A percentile compares a stretch with the other conserved stretches of the same genome.
Evolutionary conservation across 163 green algal species (phyloP).

Genomic region (Scenedesmus sp.): DNA sequence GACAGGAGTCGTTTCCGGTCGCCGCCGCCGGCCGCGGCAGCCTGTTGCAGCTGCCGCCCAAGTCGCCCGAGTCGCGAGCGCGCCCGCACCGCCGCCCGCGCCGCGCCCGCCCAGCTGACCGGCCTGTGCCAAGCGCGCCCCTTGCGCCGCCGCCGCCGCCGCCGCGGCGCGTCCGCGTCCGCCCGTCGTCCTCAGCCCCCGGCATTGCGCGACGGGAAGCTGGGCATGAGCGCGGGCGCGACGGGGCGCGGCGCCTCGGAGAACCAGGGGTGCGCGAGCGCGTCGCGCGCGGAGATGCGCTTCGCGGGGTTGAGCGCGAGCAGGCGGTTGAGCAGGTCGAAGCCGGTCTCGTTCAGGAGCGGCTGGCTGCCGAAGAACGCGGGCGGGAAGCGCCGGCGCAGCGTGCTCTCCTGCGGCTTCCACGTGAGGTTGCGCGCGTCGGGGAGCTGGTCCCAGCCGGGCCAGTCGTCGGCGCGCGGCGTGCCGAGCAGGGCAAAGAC

Average conservation of each 20-base stretch:
- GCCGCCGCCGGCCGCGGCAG: too few relatives aligned
- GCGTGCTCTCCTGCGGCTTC: conserved; percentile 23
- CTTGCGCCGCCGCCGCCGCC: too few relatives aligned
- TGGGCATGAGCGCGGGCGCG: conserved; percentile 31
- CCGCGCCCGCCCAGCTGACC: too few relatives aligned
- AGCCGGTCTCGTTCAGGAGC: conserved; percentile 41
- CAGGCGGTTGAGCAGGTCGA: conserved; percentile 43
- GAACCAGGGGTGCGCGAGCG: conserved; percentile 55
- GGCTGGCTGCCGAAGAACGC: conserved; percentile 10
- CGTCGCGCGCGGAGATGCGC: conserved; percentile 60
- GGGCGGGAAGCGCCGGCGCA: conserved; percentile 40
- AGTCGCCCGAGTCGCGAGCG: too few relatives aligned
- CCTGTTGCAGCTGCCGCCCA: too few relatives aligned
- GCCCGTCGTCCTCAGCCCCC: too few relatives aligned
- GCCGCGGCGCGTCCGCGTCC: too few relatives aligned
- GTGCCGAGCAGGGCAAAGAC: conserved; percentile 89
- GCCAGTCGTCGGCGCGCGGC: conserved; percentile 84
- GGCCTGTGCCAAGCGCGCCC: too few relatives aligned
- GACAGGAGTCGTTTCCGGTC: too few relatives aligned
- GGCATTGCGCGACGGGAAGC: conserved; percentile 23
- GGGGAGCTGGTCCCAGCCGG: conserved; percentile 65
- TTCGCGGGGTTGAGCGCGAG: conserved; percentile 48
- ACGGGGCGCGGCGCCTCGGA: conserved; percentile 23
- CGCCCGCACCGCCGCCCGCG: too few relatives aligned
- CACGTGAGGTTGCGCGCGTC: conserved; percentile 50